Evolutionary conservation across 305 asterid species (phyloP).

Genomic region (Petunia hybrid): DNA sequence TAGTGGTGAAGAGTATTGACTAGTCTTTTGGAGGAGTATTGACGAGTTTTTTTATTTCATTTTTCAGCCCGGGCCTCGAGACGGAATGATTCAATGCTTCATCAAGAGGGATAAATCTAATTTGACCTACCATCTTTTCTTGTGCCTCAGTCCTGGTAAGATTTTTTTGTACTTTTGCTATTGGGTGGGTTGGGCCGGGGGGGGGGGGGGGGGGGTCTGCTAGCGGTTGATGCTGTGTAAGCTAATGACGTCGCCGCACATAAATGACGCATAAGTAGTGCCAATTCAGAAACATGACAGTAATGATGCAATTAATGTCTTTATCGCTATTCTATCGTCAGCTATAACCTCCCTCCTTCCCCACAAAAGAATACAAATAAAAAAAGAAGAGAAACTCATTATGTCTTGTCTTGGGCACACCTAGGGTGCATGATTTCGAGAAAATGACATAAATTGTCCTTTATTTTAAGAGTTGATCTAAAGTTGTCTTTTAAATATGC

Average conservation of each 20-base stretch:
- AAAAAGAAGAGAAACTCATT: neutral
- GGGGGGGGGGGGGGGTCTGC: neutral
- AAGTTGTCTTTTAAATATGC: too few relatives aligned
- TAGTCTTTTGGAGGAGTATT: neutral
- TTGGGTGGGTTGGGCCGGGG: neutral
- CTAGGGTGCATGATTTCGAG: too few relatives aligned
- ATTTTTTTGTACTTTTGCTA: neutral
- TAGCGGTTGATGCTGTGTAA: neutral
- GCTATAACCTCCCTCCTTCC: neutral
- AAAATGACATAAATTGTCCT: too few relatives aligned
- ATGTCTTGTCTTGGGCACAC: neutral
- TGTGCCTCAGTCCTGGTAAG: slow-evolving; percentile 43
- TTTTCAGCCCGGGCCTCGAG: slow-evolving; percentile 44
- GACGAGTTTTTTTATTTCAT: neutral
- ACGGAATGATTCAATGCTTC: slow-evolving; percentile 44
- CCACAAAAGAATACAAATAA: neutral
- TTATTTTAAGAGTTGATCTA: too few relatives aligned
- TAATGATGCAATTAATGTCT: neutral
- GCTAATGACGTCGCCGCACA: neutral
- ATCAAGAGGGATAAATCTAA: slow-evolving; percentile 41
- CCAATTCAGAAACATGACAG: neutral
- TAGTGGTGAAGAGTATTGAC: slow-evolving; percentile 12
- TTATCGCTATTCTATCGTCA: neutral
- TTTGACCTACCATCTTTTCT: slow-evolving; percentile 42
- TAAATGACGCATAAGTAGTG: slow-evolving; percentile 9